Base-by-base conservation (phyloP, 2,329 filamentous ascomycete species). In the Phialophora verrucosa region DNA sequence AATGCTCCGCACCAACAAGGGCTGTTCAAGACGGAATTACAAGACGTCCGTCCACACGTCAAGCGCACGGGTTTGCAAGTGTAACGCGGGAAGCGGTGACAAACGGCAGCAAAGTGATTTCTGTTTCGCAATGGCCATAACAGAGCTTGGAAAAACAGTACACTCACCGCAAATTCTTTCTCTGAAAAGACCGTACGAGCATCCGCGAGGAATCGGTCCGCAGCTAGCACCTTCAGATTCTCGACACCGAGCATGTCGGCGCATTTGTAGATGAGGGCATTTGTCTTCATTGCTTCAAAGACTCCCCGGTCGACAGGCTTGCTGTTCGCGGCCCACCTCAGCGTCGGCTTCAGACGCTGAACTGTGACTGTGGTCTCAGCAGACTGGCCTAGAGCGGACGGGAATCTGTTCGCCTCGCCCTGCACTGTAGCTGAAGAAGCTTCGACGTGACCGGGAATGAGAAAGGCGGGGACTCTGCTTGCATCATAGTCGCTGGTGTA, bases 181-280 rank as follows among this genome's bases (percentile, higher is more conserved):
- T 50, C 47, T 25, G 23, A 50, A 20, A 23, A 23, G 7, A 25
- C 47, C 10, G 23, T 12, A 50, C 47, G 47, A 25, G 47, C n/a
- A 11, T 54, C 51, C 11, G 27, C 20, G 23, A 54, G 12, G 29
- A 54, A 54, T 32, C 51, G 10, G 5, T 32, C 51, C 17, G 51
- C 51, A 29, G 51, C 51, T 3, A 58, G 38, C n/a, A 42, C 35
- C 56, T 27, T 44, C 32, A 59, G 35, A 32, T 59, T 44, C 4
- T 59, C 42, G 32, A 47, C 10, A 6, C 56, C 56, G n/a, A 59
- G 56, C 29, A 59, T 42, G 35, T 59, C 56, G 20, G 56, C 56
- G 35, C 56, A 59, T 44, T 47, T 59, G 35, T 59, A 59, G 20
- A 44, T 4, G 20, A 59, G 32, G 14, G 35, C 56, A 32, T 59